These are phyloP conservation scores for Lachnellula arida DNA, from an alignment of 2,329 filamentous ascomycete species.

Conservation along the genomic window DNA sequence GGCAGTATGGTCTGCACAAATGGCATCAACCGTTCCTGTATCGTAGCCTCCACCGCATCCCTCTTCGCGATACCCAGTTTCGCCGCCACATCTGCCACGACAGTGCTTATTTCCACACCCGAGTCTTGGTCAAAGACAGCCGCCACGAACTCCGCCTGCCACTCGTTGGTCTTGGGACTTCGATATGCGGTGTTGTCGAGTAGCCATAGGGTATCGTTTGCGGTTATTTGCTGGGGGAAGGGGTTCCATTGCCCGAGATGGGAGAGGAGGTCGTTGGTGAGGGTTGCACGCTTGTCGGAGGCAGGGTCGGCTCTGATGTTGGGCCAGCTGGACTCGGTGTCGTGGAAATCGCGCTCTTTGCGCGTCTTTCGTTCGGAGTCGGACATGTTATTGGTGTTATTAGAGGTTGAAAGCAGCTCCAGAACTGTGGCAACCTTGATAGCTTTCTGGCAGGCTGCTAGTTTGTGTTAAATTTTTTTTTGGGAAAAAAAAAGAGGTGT, in stretches of 20 bases:
- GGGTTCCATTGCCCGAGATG: conserved; percentile 52
- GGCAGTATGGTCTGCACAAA: conserved; percentile 75
- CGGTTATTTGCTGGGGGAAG: conserved; percentile 53
- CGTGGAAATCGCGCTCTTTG: conserved; percentile 43
- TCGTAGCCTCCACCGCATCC: conserved; percentile 53
- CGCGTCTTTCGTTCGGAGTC: conserved; percentile 48
- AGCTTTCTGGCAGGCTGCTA: no score
- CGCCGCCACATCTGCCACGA: conserved; percentile 66
- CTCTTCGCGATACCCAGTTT: conserved; percentile 58
- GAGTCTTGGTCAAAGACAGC: conserved; percentile 74
- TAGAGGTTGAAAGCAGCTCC: no score
- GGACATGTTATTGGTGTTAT: not conserved
- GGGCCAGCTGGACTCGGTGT: conserved; percentile 45
- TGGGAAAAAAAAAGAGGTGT: no score
- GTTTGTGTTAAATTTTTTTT: no score
- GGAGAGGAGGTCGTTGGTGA: conserved; percentile 40
- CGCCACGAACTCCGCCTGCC: conserved; percentile 79
- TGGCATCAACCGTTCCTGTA: conserved; percentile 65
- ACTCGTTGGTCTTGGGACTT: conserved; percentile 44
- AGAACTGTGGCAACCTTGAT: no score
- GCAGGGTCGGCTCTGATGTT: conserved; percentile 30
- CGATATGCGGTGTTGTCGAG: conserved; percentile 85
- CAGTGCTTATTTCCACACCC: conserved; percentile 60
- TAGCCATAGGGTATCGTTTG: conserved; percentile 72
- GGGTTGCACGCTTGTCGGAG: conserved; percentile 20